Conservation (phyloP, 352 stramenopile genomes). For the Phytophthora cactorum region DNA sequence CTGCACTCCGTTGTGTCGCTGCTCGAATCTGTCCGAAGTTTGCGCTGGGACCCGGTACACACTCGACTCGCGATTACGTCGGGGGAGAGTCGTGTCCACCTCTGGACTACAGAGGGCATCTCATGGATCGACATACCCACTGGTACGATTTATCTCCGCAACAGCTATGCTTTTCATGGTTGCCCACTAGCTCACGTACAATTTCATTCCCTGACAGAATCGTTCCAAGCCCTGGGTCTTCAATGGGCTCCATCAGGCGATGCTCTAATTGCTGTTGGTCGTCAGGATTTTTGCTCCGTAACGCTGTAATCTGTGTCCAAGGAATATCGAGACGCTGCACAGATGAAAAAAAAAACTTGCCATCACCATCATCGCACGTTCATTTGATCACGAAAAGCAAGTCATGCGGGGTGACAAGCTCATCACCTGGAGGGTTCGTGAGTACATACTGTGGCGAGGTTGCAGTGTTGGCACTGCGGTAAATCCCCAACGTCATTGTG, state of each 20-base stretch:
- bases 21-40: constrained; percentile 60
- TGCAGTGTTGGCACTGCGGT: constrained; percentile 42
- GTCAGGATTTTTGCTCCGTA: constrained; percentile 77
- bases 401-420: constrained; percentile 65
- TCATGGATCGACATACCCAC: constrained; percentile 78
- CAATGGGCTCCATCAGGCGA: constrained; percentile 68
- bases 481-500: constrained; percentile 66
- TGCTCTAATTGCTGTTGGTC: constrained; percentile 56
- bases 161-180: background rate
- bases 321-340: background rate
- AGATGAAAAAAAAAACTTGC: too few relatives aligned
- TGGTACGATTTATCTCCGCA: constrained; percentile 30
- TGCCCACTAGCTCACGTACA: background rate
- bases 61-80: constrained; percentile 65
- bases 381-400: constrained; percentile 76
- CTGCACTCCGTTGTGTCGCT: constrained; percentile 71
- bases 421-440: constrained; percentile 67
- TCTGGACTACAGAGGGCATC: constrained; percentile 69
- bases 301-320: constrained; percentile 39
- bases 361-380: constrained; percentile 5
- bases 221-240: constrained; percentile 72
- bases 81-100: constrained; percentile 66
- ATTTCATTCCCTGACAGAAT: constrained; percentile 35
- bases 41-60: constrained; percentile 67
- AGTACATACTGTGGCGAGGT: constrained; percentile 62